Evolutionary conservation across 2,329 filamentous ascomycete species (phyloP), one percentile per base, ranked within the genome.

Genomic region (Calonectria multiphialidica): DNA sequence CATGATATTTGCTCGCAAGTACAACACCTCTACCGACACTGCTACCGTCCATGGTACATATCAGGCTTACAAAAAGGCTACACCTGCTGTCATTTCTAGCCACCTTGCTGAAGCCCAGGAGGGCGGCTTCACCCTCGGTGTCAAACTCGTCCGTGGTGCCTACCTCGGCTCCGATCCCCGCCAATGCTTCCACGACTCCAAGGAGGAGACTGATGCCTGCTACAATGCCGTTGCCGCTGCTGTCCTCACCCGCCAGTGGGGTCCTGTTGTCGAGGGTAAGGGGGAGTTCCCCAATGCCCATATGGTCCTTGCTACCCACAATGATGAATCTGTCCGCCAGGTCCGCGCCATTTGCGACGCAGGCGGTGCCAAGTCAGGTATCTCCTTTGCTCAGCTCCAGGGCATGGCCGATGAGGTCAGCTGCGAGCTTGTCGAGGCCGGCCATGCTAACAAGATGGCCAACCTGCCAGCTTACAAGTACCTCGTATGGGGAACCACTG

Each of bases 331-430:
- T 5, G 92, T 98, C 9, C 85, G 87, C 33, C 87, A 85, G 61
- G 90, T 89, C 18, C 88, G 88, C 28, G 85, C 84, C 15, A 83
- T 92, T 30, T 85, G 89, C 70, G 87, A 87, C 76, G 82, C 79
- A 8, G 85, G 85, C 16, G 81, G 79, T 9, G 84, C 84, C 72
- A 83, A 83, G 79, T 83, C 82, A 0, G 80, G 81, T 35, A 79
- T 86, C 55, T 82, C 83, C 0, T 87, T 85, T 55, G 86, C 94
- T 2, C 96, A 98, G 85, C 90, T 98, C 1, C 94, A 96, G 86
- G 96, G 96, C 45, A 98, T 98, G 96, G 96, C 96, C 2, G 96
- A 98, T 78, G 96, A 98, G 81, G 92, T 98, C 64, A 95, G 93
- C 81, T 92, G 90, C 80, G 90, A 91, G 81, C 84, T 93, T 16